phyloP scores from a whole-genome alignment of 2,329 filamentous ascomycete genomes.

The Colletotrichum musicola region DNA sequence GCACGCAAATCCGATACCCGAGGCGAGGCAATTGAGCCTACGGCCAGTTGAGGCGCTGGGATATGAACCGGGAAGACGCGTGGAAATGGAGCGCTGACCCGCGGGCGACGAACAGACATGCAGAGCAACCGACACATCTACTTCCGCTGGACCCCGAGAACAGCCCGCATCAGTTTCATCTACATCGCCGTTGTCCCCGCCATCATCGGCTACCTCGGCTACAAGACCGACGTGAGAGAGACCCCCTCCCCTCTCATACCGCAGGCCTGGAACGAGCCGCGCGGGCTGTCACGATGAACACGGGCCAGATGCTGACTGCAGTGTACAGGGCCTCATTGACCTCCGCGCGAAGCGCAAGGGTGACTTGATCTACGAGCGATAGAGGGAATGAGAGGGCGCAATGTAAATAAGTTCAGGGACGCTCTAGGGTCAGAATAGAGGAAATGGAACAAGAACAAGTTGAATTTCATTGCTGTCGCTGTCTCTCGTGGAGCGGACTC shows the following conservation, averaged over 20 bases:
- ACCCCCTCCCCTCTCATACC: neutral
- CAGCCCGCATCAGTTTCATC: conserved; percentile 81
- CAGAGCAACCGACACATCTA: conserved; percentile 88
- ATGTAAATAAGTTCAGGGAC: conserved; percentile 56
- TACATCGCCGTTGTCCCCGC: conserved; percentile 81
- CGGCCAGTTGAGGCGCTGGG: neutral
- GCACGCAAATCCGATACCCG: neutral
- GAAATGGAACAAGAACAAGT: conserved; percentile 20
- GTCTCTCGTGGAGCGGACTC: neutral
- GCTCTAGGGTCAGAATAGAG: neutral
- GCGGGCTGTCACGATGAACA: no score
- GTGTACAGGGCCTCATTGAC: conserved; percentile 82
- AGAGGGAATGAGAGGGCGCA: conserved; percentile 44
- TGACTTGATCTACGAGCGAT: conserved; percentile 87
- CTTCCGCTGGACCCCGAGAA: conserved; percentile 93
- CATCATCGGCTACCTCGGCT: conserved; percentile 78
- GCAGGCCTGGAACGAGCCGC: neutral
- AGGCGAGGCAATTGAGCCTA: neutral
- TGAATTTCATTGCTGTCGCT: conserved; percentile 1
- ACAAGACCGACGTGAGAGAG: conserved; percentile 83
- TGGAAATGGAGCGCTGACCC: conserved; percentile 40
- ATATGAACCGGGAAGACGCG: neutral
- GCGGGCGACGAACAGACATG: conserved; percentile 72
- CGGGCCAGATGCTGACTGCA: conserved; percentile 34
- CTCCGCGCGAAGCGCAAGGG: conserved; percentile 89